Evolutionary conservation across 139 green algal genomes (phyloP).

Genomic region (Astrephomene gubernaculifera): DNA sequence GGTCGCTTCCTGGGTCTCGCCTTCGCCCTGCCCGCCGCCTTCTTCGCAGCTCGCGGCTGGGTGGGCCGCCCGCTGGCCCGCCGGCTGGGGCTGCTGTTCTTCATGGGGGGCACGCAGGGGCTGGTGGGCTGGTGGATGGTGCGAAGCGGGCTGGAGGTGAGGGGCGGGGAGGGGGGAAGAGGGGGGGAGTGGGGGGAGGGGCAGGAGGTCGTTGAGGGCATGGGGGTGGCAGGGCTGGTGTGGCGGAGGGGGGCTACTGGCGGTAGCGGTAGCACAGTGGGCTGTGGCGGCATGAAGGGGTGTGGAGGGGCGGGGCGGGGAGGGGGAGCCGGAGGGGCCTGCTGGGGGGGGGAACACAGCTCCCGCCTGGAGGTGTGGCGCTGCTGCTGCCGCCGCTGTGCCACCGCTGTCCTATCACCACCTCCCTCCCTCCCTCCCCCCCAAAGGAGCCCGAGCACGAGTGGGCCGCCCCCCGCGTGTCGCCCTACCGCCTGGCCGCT

Average conservation of each 20-base stretch:
- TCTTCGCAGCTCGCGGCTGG: slow-evolving; percentile 78
- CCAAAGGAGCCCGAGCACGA: slow-evolving; percentile 74
- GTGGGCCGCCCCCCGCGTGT: slow-evolving; percentile 87
- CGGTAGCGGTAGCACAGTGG: neutral
- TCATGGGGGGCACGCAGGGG: slow-evolving; percentile 92
- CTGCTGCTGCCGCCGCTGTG: too few species aligned
- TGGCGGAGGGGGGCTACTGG: neutral
- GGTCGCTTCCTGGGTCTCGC: slow-evolving; percentile 79
- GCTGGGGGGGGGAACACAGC: too few species aligned
- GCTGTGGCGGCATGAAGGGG: too few species aligned
- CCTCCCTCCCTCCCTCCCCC: neutral
- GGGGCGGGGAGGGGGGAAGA: neutral
- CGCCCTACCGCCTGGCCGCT: slow-evolving; percentile 94
- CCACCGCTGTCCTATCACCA: neutral
- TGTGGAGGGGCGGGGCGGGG: too few species aligned
- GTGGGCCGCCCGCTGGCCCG: slow-evolving; percentile 80
- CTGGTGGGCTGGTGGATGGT: slow-evolving; percentile 99
- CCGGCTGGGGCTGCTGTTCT: slow-evolving; percentile 88
- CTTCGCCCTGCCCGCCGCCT: slow-evolving; percentile 85
- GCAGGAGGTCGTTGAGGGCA: neutral
- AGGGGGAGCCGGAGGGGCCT: neutral
- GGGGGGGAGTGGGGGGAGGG: neutral
- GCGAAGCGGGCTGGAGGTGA: slow-evolving; percentile 80
- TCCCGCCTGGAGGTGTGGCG: too few species aligned
- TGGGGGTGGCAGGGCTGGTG: neutral